Conservation (phyloP, 108 stramenopile species). For the Skeletonema tropicum region DNA sequence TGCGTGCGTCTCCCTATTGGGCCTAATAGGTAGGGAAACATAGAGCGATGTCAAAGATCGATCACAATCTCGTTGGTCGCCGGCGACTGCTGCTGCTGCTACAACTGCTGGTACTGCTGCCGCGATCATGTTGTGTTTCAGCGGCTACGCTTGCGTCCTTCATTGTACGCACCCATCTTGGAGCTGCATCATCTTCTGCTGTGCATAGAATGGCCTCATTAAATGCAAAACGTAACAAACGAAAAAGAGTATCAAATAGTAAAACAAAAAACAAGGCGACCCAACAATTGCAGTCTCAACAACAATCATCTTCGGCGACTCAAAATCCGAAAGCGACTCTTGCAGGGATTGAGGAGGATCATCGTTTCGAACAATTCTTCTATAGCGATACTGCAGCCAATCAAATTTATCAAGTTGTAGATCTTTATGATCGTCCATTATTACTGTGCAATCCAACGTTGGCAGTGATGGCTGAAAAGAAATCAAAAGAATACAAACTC, state of each 20-base stretch:
- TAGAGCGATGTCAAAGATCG: not conserved
- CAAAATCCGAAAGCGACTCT: constrained; percentile 11
- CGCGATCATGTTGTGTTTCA: not conserved
- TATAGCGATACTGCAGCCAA: constrained; percentile 20
- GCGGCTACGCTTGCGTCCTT: not conserved
- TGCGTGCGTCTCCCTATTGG: no score
- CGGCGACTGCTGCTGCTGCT: no score
- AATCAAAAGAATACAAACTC: constrained; percentile 25
- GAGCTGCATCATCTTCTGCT: not conserved
- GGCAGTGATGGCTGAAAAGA: constrained; percentile 36
- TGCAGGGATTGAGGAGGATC: constrained; percentile 39
- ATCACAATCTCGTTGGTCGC: not conserved
- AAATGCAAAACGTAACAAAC: not conserved
- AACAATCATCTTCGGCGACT: constrained; percentile 9
- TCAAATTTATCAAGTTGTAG: constrained; percentile 28
- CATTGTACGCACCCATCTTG: not conserved
- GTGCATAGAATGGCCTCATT: not conserved
- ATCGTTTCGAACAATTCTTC: constrained; percentile 44
- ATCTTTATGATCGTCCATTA: constrained; percentile 25
- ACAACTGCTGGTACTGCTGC: not conserved
- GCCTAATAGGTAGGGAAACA: no score
- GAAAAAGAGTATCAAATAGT: not conserved
- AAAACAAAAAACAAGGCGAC: not conserved
- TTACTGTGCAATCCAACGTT: constrained; percentile 37
- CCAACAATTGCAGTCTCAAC: not conserved